Evolutionary conservation across 2,329 filamentous ascomycete species (phyloP), one percentile per base, ranked within the genome.

Genomic region (Penicillium occitanis): DNA sequence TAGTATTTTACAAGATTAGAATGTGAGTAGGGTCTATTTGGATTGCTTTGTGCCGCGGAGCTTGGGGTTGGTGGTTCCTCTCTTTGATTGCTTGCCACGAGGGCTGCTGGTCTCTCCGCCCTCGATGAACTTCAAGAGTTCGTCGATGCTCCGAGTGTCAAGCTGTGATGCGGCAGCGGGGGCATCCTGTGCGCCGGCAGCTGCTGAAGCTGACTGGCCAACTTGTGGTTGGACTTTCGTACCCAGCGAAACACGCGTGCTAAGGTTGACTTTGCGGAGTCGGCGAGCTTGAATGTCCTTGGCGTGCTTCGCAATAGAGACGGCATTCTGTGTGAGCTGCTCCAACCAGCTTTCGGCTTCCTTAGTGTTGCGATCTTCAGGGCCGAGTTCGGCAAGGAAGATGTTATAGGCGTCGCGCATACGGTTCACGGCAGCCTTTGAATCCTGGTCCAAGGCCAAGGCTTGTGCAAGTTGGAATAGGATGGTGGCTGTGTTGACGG

Each of bases 391-490:
- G 66, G 84, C 83, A 69, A 93, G 87, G 88, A 99, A 99, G 76
- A 97, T 96, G 80, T 91, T 97, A 83, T 93, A 97, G 55, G 93
- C 95, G 78, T 97, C 93, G 68, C 93, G 91, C 95, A 99, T 99
- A 76, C 91, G 90, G 76, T 87, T 88, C 65, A 99, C 93, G 14
- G 95, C 93, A 58, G 86, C 90, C 83, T 97, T 97, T 72, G 93
- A 90, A 78, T 99, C 93, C 72, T 94, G 91, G 78, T 99, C 95
- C n/a, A 99, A 84, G 17, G 95, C 95, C 57, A 99, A 86, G 19
- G 94, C 93, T 78, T 99, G 95, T 0, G 95, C 93, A 64, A 98
- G 88, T 84, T 99, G 95, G 89, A 98, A 99, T 60, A 97, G 87
- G 19, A 99, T 87, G 0, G 94, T 98, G 33, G 95, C 95, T 0